Conservation (phyloP, 2,329 filamentous ascomycete species). For the Penicillium thymicola region DNA sequence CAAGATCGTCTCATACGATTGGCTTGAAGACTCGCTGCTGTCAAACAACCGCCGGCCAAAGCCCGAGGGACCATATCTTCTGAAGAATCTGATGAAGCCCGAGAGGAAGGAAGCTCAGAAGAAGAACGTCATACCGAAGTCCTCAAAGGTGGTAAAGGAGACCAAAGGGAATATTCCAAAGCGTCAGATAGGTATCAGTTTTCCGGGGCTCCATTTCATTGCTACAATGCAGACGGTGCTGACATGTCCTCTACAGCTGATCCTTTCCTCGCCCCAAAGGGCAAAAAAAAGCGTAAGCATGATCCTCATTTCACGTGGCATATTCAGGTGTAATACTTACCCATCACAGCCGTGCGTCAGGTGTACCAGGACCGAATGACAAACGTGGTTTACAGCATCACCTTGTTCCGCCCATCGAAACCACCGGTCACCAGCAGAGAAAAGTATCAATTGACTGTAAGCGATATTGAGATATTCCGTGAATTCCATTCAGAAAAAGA, state of each 20-base stretch:
- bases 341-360: slow-evolving; percentile 33
- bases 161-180: neutral
- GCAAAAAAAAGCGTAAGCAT: slow-evolving; percentile 44
- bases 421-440: slow-evolving; percentile 52
- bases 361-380: slow-evolving; percentile 59
- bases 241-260: slow-evolving; percentile 3
- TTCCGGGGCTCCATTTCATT: neutral
- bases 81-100: slow-evolving; percentile 39
- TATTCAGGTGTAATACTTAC: neutral
- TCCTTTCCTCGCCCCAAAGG: slow-evolving; percentile 35
- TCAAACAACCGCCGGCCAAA: slow-evolving; percentile 35
- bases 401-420: slow-evolving; percentile 53
- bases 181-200: neutral
- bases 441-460: slow-evolving; percentile 59
- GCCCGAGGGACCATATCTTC: slow-evolving; percentile 33
- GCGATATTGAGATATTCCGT: slow-evolving; percentile 22
- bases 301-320: neutral
- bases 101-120: slow-evolving; percentile 12
- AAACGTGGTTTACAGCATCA: slow-evolving; percentile 63
- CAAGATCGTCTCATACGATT: slow-evolving; percentile 48
- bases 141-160: neutral
- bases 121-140: neutral
- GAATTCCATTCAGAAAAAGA: neutral
- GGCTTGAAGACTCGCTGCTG: slow-evolving; percentile 46
- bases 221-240: neutral